Evolutionary conservation across 208 protist genomes (phyloP), one percentile per base, ranked within the genome.

Genomic region (Crithidia bombi): DNA sequence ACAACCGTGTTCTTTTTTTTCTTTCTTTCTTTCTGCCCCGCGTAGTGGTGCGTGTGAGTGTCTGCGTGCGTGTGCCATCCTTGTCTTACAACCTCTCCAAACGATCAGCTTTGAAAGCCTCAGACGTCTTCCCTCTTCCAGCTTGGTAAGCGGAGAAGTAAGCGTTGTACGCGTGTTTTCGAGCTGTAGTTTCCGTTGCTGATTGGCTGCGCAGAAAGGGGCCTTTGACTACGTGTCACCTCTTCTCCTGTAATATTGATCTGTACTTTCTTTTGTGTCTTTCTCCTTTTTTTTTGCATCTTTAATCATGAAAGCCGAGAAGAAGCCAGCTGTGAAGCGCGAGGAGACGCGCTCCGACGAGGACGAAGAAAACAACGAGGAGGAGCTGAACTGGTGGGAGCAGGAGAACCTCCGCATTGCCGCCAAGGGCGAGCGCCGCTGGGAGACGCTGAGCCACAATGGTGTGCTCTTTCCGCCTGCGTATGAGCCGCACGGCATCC

Each of bases 381-480:
- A 87, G 28, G 78, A 89, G 44, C 19, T 82, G 28, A 84, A 93
- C 49, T 96, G 92, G 92, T 96, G 92, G 92, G 86, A 91, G 72
- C 87, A 91, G 65, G 87, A 91, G 51, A 81, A 95, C 49, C 33
- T 95, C 15, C 78, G 70, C 25, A 85, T 94, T 38, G 81, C 81
- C 36, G 72, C 57, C 21, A 84, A 85, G 54, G 92, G 89, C 10
- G 89, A 96, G 69, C 92, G 92, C 72, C 87, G 87, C 14, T 99
- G 98, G 98, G 86, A 91, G 23, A 99, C 96, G 12, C 81, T 99
- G 5, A 79, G 72, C 25, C 98, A 99, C 73, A 98, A 98, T 56
- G 98, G 98, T 23, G 96, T 99, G 3, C 67, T 99, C 54, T 99
- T 99, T 69, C 93, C 98, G 9, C 97, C 98, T 7, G 66, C 73